These are phyloP conservation scores for Neobulgaria alba DNA, from an alignment of 2,329 filamentous ascomycete genomes.

Conservation along the genomic window DNA sequence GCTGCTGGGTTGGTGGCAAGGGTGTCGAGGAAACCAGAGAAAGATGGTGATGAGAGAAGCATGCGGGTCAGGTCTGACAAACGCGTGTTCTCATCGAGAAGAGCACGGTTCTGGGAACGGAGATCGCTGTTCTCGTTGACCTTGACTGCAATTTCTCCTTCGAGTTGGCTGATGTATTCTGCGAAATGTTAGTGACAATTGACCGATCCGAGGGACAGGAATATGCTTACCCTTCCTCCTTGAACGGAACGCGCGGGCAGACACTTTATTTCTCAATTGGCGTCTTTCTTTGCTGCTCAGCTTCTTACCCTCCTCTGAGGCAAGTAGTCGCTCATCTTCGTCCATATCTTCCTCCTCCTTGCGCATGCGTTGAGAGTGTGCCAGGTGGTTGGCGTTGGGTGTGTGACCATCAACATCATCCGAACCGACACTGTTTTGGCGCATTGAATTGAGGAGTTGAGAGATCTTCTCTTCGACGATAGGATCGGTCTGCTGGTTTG, in stretches of 20 bases:
- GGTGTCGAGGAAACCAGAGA: constrained; percentile 71
- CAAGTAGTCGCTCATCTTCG: constrained; percentile 85
- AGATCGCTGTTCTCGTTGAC: constrained; percentile 76
- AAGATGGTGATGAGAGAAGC: constrained; percentile 71
- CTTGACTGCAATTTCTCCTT: constrained; percentile 78
- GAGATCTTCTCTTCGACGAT: constrained; percentile 89
- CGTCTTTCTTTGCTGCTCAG: constrained; percentile 95
- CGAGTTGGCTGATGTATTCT: constrained; percentile 97
- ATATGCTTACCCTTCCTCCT: constrained; percentile 77
- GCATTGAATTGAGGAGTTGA: constrained; percentile 86
- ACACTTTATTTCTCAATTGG: constrained; percentile 98
- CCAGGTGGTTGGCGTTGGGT: constrained; percentile 34
- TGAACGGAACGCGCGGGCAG: constrained; percentile 94
- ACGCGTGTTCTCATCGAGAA: constrained; percentile 79
- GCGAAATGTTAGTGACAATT: constrained; percentile 39
- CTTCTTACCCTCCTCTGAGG: constrained; percentile 98
- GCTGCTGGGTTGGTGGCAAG: constrained; percentile 52
- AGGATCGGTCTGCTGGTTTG: constrained; percentile 45
- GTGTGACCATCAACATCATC: constrained; percentile 41
- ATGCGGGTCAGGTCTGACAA: constrained; percentile 71
- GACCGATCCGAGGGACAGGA: neutral
- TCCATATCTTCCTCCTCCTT: constrained; percentile 99
- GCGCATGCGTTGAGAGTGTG: constrained; percentile 64
- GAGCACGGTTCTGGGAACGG: constrained; percentile 68
- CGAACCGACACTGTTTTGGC: constrained; percentile 51